A percentile compares a stretch with the other conserved stretches of the same genome.
Evolutionary conservation across 1,284 basidiomycete species (phyloP).

Genomic region (Schizophyllum commune): DNA sequence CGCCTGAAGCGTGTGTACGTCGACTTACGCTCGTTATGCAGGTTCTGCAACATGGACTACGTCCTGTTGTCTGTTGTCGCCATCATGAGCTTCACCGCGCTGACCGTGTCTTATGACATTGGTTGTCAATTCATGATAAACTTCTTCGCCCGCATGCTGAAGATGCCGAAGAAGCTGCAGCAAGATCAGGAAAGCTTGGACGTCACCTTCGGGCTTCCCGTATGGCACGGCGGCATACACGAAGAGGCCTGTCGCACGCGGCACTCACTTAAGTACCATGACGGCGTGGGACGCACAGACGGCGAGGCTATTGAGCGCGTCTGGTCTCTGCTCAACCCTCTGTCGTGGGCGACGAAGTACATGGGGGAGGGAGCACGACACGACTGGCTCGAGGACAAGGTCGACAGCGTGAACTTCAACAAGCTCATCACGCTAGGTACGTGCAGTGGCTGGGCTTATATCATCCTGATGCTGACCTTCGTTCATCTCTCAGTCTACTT

Average conservation of each 20-base stretch:
- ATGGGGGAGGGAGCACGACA: slow-evolving; percentile 24
- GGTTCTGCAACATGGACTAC: slow-evolving; percentile 16
- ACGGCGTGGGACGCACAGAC: slow-evolving; percentile 22
- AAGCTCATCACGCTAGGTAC: too few species aligned
- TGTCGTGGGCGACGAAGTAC: slow-evolving; percentile 21
- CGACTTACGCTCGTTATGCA: too few species aligned
- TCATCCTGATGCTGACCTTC: not conserved
- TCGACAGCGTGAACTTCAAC: too few species aligned
- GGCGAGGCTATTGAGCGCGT: slow-evolving; percentile 26
- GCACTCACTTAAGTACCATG: slow-evolving; percentile 14
- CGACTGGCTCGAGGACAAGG: slow-evolving; percentile 22
- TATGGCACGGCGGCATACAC: slow-evolving; percentile 6
- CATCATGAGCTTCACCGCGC: not conserved
- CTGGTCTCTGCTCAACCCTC: slow-evolving; percentile 20
- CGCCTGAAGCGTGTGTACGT: not conserved
- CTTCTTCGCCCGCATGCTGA: slow-evolving; percentile 1
- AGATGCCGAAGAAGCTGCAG: not conserved
- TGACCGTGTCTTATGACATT: slow-evolving; percentile 14
- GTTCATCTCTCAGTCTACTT: slow-evolving; percentile 1
- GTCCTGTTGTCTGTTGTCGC: slow-evolving; percentile 3
- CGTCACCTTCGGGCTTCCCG: not conserved
- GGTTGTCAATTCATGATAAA: slow-evolving; percentile 14
- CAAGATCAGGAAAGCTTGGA: too few species aligned
- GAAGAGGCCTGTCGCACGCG: slow-evolving; percentile 1
- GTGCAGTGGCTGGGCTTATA: not conserved